Evolutionary conservation across 257 asterid genomes (phyloP).

Genomic region (Apocynum venetum): DNA sequence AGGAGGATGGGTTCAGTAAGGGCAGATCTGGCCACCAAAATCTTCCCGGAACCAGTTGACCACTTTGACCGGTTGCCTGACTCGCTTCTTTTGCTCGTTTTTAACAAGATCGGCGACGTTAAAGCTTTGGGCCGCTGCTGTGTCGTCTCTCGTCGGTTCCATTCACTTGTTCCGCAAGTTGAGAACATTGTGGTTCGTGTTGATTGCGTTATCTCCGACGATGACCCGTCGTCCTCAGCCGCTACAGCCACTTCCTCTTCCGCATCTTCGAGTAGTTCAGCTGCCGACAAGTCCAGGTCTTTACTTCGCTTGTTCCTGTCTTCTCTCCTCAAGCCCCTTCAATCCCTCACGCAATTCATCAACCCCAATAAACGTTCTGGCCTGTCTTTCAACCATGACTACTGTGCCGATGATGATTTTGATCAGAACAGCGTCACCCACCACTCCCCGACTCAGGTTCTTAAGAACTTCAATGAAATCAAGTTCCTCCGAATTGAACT

Average conservation of each 20-base stretch:
- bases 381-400: constrained; percentile 14
- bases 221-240: constrained; percentile 41
- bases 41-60: constrained; percentile 58
- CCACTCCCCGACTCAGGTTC: constrained; percentile 76
- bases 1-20: constrained; percentile 36
- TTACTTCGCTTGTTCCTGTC: constrained; percentile 52
- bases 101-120: constrained; percentile 88
- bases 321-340: constrained; percentile 66
- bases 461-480: constrained; percentile 66
- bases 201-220: constrained; percentile 93
- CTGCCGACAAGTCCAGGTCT: constrained; percentile 57
- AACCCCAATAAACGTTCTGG: constrained; percentile 26
- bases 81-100: constrained; percentile 60
- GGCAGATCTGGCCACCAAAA: constrained; percentile 51
- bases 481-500: constrained; percentile 63
- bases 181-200: constrained; percentile 86
- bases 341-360: constrained; percentile 62
- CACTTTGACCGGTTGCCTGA: constrained; percentile 74
- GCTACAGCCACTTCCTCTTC: constrained; percentile 20
- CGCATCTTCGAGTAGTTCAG: constrained; percentile 5
- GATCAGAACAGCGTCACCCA: constrained; percentile 63
- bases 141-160: constrained; percentile 67
- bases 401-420: constrained; percentile 27
- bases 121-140: constrained; percentile 83
- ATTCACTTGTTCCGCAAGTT: constrained; percentile 73